These are phyloP conservation scores for Angomonas ambiguus DNA, from an alignment of 208 protist genomes.

Conservation along the genomic window DNA sequence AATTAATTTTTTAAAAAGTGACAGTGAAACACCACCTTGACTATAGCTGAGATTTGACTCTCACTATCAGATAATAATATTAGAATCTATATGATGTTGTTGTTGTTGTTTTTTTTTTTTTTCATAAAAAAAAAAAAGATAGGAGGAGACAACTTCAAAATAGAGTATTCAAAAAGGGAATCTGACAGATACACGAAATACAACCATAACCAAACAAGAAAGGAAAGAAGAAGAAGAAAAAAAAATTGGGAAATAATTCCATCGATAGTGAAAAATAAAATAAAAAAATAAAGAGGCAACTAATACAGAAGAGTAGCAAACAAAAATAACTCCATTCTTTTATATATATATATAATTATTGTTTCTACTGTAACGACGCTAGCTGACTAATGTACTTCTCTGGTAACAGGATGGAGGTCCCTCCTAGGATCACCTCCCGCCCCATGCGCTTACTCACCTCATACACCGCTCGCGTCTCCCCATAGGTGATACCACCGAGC, in stretches of 20 bases:
- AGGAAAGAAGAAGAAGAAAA: conserved; percentile 5
- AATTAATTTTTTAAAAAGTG: no score
- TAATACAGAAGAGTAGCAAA: conserved; percentile 13
- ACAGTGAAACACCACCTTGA: no score
- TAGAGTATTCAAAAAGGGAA: background rate
- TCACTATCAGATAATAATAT: no score
- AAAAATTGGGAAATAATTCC: background rate
- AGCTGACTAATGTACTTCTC: conserved; percentile 42
- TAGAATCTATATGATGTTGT: no score
- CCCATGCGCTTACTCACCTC: conserved; percentile 42
- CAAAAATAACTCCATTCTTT: background rate
- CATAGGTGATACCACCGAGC: conserved; percentile 66
- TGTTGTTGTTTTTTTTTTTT: background rate
- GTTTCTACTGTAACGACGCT: conserved; percentile 23
- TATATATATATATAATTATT: conserved; percentile 11
- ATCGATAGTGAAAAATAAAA: background rate
- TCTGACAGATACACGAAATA: no score
- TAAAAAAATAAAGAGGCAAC: conserved; percentile 5
- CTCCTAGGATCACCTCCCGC: conserved; percentile 62
- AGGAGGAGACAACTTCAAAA: background rate
- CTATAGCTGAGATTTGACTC: no score
- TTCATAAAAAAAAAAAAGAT: background rate
- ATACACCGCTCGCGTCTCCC: conserved; percentile 62
- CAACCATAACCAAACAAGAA: conserved; percentile 7
- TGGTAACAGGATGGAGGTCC: conserved; percentile 54